Evolutionary conservation across 306 rosid species (phyloP).

Genomic region (Trifolium subterraneum): DNA sequence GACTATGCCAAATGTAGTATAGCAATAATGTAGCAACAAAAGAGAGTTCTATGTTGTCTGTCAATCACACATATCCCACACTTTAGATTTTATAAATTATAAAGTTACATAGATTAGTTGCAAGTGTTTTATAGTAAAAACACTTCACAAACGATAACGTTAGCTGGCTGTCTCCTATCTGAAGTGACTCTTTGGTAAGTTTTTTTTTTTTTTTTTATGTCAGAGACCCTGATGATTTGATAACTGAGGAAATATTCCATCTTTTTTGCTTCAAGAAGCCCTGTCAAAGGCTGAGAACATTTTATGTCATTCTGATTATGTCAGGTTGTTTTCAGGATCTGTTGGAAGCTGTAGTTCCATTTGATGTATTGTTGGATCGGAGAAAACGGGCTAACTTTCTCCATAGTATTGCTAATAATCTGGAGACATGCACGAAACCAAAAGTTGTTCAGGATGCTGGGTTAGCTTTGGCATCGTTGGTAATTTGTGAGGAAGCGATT

Average conservation of each 20-base stretch:
- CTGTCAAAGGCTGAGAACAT: conserved; percentile 34
- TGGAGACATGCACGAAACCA: conserved; percentile 57
- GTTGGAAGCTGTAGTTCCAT: conserved; percentile 91
- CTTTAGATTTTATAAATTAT: conserved; percentile 8
- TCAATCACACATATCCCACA: not conserved
- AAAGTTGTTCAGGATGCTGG: conserved; percentile 89
- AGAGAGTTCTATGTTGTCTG: not conserved
- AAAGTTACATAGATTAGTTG: not conserved
- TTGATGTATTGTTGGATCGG: conserved; percentile 82
- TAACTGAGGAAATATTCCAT: conserved; percentile 25
- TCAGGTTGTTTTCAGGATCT: conserved; percentile 70
- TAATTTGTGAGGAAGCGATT: conserved; percentile 89
- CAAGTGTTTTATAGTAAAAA: conserved; percentile 22
- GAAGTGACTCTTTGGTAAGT: conserved; percentile 35
- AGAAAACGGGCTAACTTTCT: conserved; percentile 74
- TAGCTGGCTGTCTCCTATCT: conserved; percentile 32
- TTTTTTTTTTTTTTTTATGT: conserved; percentile 30
- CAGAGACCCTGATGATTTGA: conserved; percentile 21
- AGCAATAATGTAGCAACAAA: conserved; percentile 7
- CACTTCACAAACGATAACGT: not conserved
- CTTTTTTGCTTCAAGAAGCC: conserved; percentile 33
- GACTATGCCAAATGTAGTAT: conserved; percentile 7
- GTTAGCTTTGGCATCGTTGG: conserved; percentile 85
- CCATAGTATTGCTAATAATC: conserved; percentile 53
- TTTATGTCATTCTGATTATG: conserved; percentile 23